Base-by-base conservation (phyloP, 2,329 filamentous ascomycete genomes). In the Ophidiomyces ophidiicola region DNA sequence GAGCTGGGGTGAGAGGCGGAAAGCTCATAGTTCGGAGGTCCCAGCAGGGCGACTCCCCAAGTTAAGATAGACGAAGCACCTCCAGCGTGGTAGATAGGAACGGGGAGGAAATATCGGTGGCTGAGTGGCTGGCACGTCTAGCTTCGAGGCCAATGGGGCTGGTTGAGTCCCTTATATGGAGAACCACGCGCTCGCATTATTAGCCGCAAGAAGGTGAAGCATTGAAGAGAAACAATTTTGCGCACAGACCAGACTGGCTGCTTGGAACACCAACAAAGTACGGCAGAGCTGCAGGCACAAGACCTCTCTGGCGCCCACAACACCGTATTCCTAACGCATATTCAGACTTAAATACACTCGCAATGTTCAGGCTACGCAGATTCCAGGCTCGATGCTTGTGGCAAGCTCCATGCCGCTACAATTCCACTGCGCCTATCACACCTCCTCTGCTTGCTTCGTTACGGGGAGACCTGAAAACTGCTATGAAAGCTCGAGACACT, bases 401-500 rank as follows among this genome's bases (percentile, higher is more conserved):
- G 7, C 46, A 40, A 25, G 24, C 21, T n/a, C 32, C 51, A 39
- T 50, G 58, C 24, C 57, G 63, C 48, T 63, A 57, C 55, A 62
- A 58, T 43, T 64, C 63, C 17, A 62, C 52, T 14, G 48, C 52
- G 23, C 51, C 57, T 15, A 45, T 54, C 29, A 39, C 56, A 41
- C 62, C 66, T 40, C 61, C 64, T 7, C 52, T 69, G 40, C 60
- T 69, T 50, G 49, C 54, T 32, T 64, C 60, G 43, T 51, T 69
- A 41, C 60, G 61, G 39, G 49, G 57, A 43, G 67, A 69, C 49
- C 52, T 70, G 31, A 70, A 69, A 50, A 54, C 51, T 29, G 67
- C 67, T 33, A 68, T 70, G 66, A 58, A 58, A 46, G 65, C 64
- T 11, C 69, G 67, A 52, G 66, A 70, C 44, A 63, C 55, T 15